A percentile compares a stretch with the other conserved stretches of the same genome.
Evolutionary conservation across 306 rosid species (phyloP).

Genomic region (Pterocarpus macrocarpus): DNA sequence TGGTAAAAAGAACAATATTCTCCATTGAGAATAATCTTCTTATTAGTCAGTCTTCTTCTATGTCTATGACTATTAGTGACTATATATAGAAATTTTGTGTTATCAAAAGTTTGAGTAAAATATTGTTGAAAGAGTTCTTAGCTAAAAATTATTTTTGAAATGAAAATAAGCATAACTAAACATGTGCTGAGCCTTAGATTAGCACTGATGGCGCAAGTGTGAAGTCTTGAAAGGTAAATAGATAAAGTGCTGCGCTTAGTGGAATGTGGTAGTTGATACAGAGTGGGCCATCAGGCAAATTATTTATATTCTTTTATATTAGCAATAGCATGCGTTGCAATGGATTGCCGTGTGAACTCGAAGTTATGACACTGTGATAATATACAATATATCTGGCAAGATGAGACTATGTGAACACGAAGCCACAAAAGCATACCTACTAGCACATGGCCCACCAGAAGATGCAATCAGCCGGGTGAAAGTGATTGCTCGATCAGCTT

Average conservation of each 20-base stretch:
- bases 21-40: too few species aligned
- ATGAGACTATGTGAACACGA: conserved; percentile 2
- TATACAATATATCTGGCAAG: background rate
- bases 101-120: background rate
- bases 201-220: background rate
- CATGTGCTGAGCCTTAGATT: background rate
- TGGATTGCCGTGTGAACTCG: conserved; percentile 5
- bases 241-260: conserved; percentile 27
- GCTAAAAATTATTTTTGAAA: background rate
- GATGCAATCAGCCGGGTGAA: background rate
- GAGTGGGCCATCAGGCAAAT: conserved; percentile 3
- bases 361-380: background rate
- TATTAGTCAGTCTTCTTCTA: too few species aligned
- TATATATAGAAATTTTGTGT: background rate
- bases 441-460: conserved; percentile 42
- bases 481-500: conserved; percentile 37
- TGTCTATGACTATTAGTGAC: too few species aligned
- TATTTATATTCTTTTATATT: background rate
- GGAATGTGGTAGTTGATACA: conserved; percentile 43
- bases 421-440: conserved; percentile 7
- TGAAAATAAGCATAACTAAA: background rate
- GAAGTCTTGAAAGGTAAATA: background rate
- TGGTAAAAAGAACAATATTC: too few species aligned
- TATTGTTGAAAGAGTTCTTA: background rate
- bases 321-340: background rate